Percentiles rank a stretch among this genome's conserved stretches.
These are phyloP conservation scores for Ceratobasidium theobromae DNA, from an alignment of 1,284 basidiomycete genomes.

Conservation along the genomic window DNA sequence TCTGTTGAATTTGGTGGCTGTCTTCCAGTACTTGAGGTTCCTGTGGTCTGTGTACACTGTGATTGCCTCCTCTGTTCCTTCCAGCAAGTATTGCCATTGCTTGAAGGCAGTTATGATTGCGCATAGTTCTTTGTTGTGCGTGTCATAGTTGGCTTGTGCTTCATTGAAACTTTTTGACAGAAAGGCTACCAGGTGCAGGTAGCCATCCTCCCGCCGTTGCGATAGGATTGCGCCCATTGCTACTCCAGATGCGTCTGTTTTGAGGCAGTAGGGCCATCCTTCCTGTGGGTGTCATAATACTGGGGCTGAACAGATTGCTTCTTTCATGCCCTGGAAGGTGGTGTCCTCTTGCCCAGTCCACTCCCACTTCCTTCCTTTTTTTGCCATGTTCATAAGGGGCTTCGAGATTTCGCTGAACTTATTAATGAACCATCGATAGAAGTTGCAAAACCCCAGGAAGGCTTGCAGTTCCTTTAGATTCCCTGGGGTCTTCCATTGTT, in stretches of 20 bases:
- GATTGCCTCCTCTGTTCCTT: too few species aligned
- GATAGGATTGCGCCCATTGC: too few species aligned
- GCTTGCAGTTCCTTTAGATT: conserved; percentile 18
- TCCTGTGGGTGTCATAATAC: too few species aligned
- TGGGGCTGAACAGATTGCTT: too few species aligned
- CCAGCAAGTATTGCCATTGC: too few species aligned
- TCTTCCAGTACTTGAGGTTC: conserved; percentile 30
- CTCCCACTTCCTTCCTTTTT: conserved; percentile 35
- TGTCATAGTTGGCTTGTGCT: neutral
- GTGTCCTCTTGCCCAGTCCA: conserved; percentile 33
- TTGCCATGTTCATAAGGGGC: conserved; percentile 39
- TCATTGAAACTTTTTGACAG: neutral
- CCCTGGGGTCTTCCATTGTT: neutral
- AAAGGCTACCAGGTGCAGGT: neutral
- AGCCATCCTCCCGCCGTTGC: too few species aligned
- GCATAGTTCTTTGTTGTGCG: conserved; percentile 16
- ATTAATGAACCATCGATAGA: conserved; percentile 43
- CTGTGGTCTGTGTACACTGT: too few species aligned
- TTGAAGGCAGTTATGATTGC: conserved; percentile 23
- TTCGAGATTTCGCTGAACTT: conserved; percentile 39
- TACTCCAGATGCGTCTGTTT: too few species aligned
- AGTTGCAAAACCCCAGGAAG: conserved; percentile 44
- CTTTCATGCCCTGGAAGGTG: conserved; percentile 40
- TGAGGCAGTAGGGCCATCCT: too few species aligned
- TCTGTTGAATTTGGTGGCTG: too few species aligned